Base-by-base conservation (phyloP, 2,329 filamentous ascomycete genomes). In the Furcasterigmium sp. region DNA sequence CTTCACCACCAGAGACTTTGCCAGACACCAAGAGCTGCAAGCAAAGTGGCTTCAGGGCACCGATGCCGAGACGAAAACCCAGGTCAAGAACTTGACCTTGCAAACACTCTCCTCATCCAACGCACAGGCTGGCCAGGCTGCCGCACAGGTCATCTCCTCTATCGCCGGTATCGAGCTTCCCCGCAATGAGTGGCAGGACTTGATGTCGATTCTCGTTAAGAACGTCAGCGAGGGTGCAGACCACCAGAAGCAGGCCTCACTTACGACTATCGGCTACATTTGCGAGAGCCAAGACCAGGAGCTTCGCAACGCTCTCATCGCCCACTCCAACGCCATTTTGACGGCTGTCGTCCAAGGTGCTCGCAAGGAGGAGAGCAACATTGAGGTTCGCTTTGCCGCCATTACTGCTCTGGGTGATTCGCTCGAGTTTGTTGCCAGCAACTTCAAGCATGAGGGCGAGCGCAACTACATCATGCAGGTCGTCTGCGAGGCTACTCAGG, bases 391-490 rank as follows among this genome's bases (percentile, higher is more conserved):
- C 52, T 79, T 90, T 54, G 89, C 93, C 41, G 93, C 93, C 60
- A 93, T 98, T 61, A 87, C 87, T 39, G 93, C 93, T 37, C 84
- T 98, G 36, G 88, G 91, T 56, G 93, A 98, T 68, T 96, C 91
- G 30, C 84, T 97, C 47, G 93, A 98, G 67, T 98, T 98, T 60
- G 91, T 98, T 46, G 82, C 90, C 53, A 94, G 89, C 70, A 98
- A 98, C 73, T 98, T 98, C 68, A 94, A 96, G 69, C 93, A 97
- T 59, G 93, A 98, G 69, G 93, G 91, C 58, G 93, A 98, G 76
- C 85, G 93, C 55, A 98, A 98, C 73, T 98, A 97, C 75, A 98
- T 98, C 61, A 98, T 98, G 93, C 93, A 98, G 73, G 93, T 98
- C 53, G 89, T 98, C 58, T 98, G 93, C 70, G 93, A 98, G 74